Evolutionary conservation across 2,329 filamentous ascomycete species (phyloP).

Genomic region (Periconia macrospinosa): DNA sequence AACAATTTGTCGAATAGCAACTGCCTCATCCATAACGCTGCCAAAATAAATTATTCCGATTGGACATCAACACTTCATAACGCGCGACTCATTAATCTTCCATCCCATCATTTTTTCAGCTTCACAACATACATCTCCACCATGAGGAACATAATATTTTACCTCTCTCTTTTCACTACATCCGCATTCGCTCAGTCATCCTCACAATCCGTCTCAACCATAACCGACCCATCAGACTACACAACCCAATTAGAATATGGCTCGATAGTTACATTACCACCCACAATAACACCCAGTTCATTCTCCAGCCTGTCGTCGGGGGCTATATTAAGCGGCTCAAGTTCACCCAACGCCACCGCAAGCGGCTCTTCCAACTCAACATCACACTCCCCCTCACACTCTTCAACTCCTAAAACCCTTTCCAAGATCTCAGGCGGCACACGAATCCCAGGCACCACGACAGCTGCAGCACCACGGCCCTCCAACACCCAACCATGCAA

Average conservation of each 20-base stretch:
- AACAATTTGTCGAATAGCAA: not conserved
- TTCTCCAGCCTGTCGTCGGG: not conserved
- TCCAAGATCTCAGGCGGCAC: conserved; percentile 28
- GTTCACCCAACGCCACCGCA: conserved; percentile 24
- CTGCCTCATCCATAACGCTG: not conserved
- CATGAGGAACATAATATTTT: conserved; percentile 25
- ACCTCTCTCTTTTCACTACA: conserved; percentile 27
- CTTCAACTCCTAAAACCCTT: conserved; percentile 17
- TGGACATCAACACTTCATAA: no score
- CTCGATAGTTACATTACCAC: conserved; percentile 22
- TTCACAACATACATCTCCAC: not conserved
- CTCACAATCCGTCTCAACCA: conserved; percentile 26
- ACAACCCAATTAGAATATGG: conserved; percentile 21
- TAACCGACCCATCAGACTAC: conserved; percentile 18
- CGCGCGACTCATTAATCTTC: not conserved
- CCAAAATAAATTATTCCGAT: no score
- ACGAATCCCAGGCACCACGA: conserved; percentile 20
- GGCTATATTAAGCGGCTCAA: conserved; percentile 5
- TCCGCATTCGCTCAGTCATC: conserved; percentile 27
- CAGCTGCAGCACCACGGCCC: conserved; percentile 29
- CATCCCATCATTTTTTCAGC: not conserved
- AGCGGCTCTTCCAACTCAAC: conserved; percentile 9
- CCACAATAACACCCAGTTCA: not conserved
- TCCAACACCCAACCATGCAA: conserved; percentile 48
- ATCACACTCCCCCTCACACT: conserved; percentile 5